Evolutionary conservation across 768 basidiomycete species (phyloP), one percentile per base, ranked within the genome.

Genomic region (Agaricus sinodeliciosus): DNA sequence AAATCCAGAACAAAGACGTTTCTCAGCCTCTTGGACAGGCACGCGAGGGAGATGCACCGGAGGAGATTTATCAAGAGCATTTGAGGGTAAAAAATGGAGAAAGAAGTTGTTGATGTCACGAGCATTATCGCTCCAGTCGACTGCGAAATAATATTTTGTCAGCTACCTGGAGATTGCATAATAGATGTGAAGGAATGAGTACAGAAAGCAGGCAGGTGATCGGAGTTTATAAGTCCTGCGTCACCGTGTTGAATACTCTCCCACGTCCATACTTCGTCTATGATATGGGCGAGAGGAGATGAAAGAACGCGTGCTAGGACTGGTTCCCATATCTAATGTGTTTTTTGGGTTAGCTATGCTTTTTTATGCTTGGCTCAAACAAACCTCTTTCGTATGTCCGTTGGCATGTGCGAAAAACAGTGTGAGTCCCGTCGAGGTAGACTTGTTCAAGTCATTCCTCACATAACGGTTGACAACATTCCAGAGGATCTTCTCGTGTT

Each of bases 171-270:
- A 40, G 55, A 4, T 9, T n/a, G 19, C 15, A 15, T 15, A 9
- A 36, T 25, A 43, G 8, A 48, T 31, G 35, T 34, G 9, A 50
- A 22, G 22, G 40, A 54, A 34, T 12, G 34, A 26, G 39, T n/a
- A 57, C 28, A 55, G 7, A 46, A 57, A 5, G 34, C 13, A 9
- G 41, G 34, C 34, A 48, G 7, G 3, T 37, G 69, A 82, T 58
- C 64, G 84, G 87, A 85, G 31, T 95, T 95, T 34, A 94, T 48
- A 7, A 89, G 63, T 0, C 77, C 85, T 13, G 90, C 75, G 54
- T 94, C 93, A 1, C 91, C 94, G 56, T 94, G 90, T 55, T 91
- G 85, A 6, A 84, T 76, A 5, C 87, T 78, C 58, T 96, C 94
- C 75, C 88, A 85, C 0, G 80, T 62, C 91, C 91, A 94, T 1